Base-by-base conservation (phyloP, 352 stramenopile genomes). In the Phytophthora citricola region DNA sequence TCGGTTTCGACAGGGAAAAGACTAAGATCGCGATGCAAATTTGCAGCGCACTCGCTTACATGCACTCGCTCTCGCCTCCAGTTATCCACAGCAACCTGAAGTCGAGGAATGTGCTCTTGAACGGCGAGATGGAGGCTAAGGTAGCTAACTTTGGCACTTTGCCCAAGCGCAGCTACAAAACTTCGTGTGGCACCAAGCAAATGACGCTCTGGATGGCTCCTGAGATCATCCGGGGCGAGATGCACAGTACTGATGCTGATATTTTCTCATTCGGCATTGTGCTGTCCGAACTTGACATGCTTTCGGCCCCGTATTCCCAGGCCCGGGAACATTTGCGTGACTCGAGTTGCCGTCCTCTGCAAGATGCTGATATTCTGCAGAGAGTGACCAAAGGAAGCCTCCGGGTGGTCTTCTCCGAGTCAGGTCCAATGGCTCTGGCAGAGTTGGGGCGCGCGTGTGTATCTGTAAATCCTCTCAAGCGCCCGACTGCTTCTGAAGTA, bases 181-280 rank as follows among this genome's bases (percentile, higher is more conserved):
- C 81, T 17, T 53, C 69, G 32, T 62, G 45, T 22, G 68, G 44
- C 2, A 52, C 9, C 57, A 76, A 81, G 43, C 83, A 73, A 8
- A 77, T 71, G 34, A 84, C 84, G 24, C 71, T 94, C 27, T 94
- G 86, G 86, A 85, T 91, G 49, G 86, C 84, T 4, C 86, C 84
- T 1, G 86, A 94, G 56, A 79, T 93, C 54, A 73, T 94, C 24
- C 75, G 79, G 10, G 84, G 86, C 3, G 84, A 92, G 46, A 90
- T 87, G 64, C 87, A 93, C 49, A 79, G 69, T 62, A 85, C 71
- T n/a, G 68, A 84, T 7, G 88, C 83, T 53, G 85, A 93, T 48
- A 85, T 93, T 20, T 93, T 91, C 66, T 91, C 81, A 60, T 92
- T 92, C 46, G 91, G 81, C 34, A 88, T 93, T 55, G 87, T 93